Evolutionary conservation across 1,284 basidiomycete genomes (phyloP).

Genomic region (Meira miltonrushii): DNA sequence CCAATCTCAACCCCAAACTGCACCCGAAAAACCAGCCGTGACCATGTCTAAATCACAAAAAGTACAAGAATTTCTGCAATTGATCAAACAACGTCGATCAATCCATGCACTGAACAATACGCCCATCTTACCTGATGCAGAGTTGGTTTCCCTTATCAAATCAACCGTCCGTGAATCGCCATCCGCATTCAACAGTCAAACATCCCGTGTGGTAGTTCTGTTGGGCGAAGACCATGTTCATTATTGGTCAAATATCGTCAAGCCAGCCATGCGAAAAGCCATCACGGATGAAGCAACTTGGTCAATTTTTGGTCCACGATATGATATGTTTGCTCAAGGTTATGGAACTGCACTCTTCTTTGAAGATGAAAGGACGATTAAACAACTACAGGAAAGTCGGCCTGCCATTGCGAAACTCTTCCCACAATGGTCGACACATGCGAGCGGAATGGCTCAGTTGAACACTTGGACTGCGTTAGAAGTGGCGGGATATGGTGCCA

Average conservation of each 20-base stretch:
- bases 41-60: neutral
- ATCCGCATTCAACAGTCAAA: slow-evolving; percentile 56
- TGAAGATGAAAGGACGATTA: slow-evolving; percentile 30
- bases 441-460: slow-evolving; percentile 53
- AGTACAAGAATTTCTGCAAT: slow-evolving; percentile 22
- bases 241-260: slow-evolving; percentile 54
- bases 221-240: slow-evolving; percentile 54
- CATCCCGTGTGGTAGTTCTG: slow-evolving; percentile 55
- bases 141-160: slow-evolving; percentile 54
- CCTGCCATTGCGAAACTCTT: neutral
- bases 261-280: slow-evolving; percentile 25
- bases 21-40: too few species aligned
- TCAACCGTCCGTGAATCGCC: slow-evolving; percentile 55
- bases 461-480: slow-evolving; percentile 56
- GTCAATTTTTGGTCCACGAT: neutral
- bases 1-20: too few species aligned
- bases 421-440: slow-evolving; percentile 26
- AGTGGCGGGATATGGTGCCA: slow-evolving; percentile 56
- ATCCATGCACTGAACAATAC: slow-evolving; percentile 55
- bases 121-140: slow-evolving; percentile 51
- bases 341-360: slow-evolving; percentile 57
- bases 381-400: slow-evolving; percentile 47
- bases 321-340: slow-evolving; percentile 52
- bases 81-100: slow-evolving; percentile 52
- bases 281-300: neutral